Base-by-base conservation (phyloP, 345 rosid species). In the Sisymbrium irio region DNA sequence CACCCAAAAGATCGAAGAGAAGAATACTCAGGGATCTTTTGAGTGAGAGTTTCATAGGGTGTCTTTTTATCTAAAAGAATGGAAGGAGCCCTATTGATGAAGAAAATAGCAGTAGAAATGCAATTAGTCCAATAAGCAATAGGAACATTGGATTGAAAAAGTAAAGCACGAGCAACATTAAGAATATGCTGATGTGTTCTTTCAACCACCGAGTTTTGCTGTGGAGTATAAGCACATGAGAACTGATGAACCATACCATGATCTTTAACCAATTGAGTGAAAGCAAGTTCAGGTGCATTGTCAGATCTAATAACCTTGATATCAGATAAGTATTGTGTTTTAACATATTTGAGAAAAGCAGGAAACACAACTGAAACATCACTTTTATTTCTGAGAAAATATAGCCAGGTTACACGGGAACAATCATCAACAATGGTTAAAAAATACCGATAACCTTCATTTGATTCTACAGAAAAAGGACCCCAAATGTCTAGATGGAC, bases 111-210 rank as follows among this genome's bases (percentile, higher is more conserved):
- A 1, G 25, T 22, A 22, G 25, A 22, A 22, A 22, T 3, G 3
- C 25, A 22, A 22, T 22, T 3, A 22, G 2, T 22, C 25, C 25
- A 22, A 3, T 22, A 22, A 22, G 3, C 3, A 1, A 22, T 1
- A 22, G 25, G 25, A 22, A 22, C 25, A 22, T 22, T 22, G 3
- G 25, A 22, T 3, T 22, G 25, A 22, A 22, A 22, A 22, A 22
- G 25, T 22, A 22, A 22, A 22, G 25, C 25, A 22, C 25, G 25
- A 22, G 25, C 25, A 22, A 22, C 25, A 22, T 22, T 22, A 1
- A 22, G 3, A 22, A 22, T 22, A 22, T 22, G 33, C 33, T 30
- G 6, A 5, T 30, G 33, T 62, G 86, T 93, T 67, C 74, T 93
- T 60, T 91, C 32, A 3, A 28, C 32, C 2, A 3, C 40, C 9